Conservation (phyloP, 2,329 filamentous ascomycete species). For the Tolypocladium amazonense region DNA sequence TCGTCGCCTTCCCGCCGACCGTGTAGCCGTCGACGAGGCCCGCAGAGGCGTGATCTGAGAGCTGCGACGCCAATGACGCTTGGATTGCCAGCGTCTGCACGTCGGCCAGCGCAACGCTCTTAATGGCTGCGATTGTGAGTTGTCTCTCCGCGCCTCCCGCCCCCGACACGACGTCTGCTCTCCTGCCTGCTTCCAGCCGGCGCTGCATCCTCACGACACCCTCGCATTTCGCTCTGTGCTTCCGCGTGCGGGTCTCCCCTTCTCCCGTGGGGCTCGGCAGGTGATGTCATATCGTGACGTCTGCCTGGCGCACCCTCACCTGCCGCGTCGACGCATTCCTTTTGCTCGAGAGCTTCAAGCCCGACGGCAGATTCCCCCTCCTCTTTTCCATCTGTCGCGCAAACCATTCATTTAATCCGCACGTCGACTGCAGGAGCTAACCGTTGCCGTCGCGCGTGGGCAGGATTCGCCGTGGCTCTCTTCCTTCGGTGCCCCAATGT, state of each 20-base stretch:
- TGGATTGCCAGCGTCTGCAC: neutral
- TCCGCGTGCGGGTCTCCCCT: neutral
- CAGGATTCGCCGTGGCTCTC: constrained; percentile 40
- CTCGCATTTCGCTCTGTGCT: neutral
- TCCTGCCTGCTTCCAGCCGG: neutral
- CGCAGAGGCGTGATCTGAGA: neutral
- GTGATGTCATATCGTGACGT: constrained; percentile 2
- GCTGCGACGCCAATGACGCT: neutral
- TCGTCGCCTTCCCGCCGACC: neutral
- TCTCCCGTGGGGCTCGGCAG: constrained; percentile 1
- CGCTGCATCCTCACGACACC: neutral
- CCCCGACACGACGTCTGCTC: neutral
- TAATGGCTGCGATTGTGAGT: constrained; percentile 26
- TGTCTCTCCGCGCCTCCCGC: neutral
- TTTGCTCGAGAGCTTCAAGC: neutral
- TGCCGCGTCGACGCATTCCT: neutral
- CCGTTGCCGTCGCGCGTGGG: constrained; percentile 3
- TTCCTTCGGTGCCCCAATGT: constrained; percentile 29
- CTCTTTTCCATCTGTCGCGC: neutral
- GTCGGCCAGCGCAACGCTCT: constrained; percentile 8
- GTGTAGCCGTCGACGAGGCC: neutral
- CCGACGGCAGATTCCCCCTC: neutral
- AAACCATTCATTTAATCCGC: neutral
- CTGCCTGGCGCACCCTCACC: neutral
- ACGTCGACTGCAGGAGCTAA: neutral